A percentile compares a stretch with the other conserved stretches of the same genome.
These are phyloP conservation scores for Beauveria medogensis DNA, from an alignment of 2,329 filamentous ascomycete genomes.

Conservation along the genomic window DNA sequence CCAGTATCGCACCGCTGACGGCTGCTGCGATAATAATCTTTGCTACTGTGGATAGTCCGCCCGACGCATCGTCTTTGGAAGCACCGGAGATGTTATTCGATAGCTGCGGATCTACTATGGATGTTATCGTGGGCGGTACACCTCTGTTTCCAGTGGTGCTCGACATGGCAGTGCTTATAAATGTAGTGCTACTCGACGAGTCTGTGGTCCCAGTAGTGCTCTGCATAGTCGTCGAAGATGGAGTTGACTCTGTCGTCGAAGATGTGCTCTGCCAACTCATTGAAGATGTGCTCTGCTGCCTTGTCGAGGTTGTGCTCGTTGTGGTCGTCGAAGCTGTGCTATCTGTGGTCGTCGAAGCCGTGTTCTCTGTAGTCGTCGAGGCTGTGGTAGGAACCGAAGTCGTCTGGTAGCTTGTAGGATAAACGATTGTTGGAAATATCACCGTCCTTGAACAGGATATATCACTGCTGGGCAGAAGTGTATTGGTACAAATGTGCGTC, in stretches of 20 bases:
- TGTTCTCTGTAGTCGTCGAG: not conserved
- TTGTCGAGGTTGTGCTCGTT: not conserved
- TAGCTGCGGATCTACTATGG: slow-evolving; percentile 4
- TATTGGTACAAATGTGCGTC: slow-evolving; percentile 19
- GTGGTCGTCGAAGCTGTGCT: not conserved
- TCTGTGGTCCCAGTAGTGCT: not conserved
- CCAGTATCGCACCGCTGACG: not conserved
- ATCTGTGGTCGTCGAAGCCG: not conserved
- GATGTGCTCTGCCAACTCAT: not conserved
- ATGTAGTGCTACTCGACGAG: not conserved
- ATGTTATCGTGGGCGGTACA: not conserved
- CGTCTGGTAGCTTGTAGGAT: not conserved
- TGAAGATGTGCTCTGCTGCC: not conserved
- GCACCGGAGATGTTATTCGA: not conserved
- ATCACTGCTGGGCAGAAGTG: slow-evolving; percentile 4
- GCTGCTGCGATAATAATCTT: slow-evolving; percentile 1
- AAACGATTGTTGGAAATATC: not conserved
- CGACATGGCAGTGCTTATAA: not conserved
- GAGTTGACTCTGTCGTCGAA: not conserved
- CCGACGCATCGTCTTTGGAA: not conserved
- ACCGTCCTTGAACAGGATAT: slow-evolving; percentile 2
- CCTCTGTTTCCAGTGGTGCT: not conserved
- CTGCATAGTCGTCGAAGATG: not conserved
- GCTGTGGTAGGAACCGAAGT: not conserved
- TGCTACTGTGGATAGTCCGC: slow-evolving; percentile 1